Evolutionary conservation across 1,284 basidiomycete species (phyloP).

Genomic region (Tranzscheliella williamsii): DNA sequence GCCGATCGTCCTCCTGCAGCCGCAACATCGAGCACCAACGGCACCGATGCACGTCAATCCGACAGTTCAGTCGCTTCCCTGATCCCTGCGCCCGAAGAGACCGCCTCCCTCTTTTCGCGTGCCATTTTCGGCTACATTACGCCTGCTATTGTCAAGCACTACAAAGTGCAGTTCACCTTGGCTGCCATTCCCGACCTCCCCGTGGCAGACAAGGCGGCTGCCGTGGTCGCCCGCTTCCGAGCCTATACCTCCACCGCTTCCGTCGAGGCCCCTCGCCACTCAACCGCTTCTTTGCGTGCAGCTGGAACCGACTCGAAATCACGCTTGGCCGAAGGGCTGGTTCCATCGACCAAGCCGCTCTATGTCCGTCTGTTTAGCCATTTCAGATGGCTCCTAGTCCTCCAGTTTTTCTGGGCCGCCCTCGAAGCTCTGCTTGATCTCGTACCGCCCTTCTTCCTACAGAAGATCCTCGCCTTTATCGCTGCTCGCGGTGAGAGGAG

Average conservation of each 20-base stretch:
- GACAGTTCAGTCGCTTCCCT: conserved; percentile 6
- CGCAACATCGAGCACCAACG: too few species aligned
- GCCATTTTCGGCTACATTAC: conserved; percentile 51
- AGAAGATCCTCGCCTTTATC: conserved; percentile 64
- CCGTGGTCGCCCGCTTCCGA: conserved; percentile 54
- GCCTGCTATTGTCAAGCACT: conserved; percentile 63
- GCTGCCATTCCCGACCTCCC: conserved; percentile 64
- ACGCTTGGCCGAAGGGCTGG: conserved; percentile 43
- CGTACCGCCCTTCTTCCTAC: conserved; percentile 64
- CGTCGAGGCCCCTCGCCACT: conserved; percentile 1
- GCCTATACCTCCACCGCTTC: conserved; percentile 31
- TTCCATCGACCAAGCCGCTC: conserved; percentile 53
- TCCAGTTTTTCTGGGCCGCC: conserved; percentile 62
- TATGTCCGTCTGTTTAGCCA: conserved; percentile 61
- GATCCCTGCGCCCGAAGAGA: conserved; percentile 52
- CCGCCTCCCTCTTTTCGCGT: conserved; percentile 52
- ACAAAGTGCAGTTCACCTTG: conserved; percentile 62
- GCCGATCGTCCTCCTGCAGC: conserved; percentile 6
- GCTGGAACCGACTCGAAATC: conserved; percentile 5
- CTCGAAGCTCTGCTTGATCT: conserved; percentile 63
- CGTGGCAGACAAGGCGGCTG: conserved; percentile 65
- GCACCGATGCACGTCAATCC: not conserved
- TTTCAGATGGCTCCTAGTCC: conserved; percentile 56
- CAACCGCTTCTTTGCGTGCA: not conserved
- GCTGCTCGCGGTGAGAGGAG: conserved; percentile 24